Evolutionary conservation across 2,329 filamentous ascomycete species (phyloP), one percentile per base, ranked within the genome.

Genomic region (Colletotrichum filicis): DNA sequence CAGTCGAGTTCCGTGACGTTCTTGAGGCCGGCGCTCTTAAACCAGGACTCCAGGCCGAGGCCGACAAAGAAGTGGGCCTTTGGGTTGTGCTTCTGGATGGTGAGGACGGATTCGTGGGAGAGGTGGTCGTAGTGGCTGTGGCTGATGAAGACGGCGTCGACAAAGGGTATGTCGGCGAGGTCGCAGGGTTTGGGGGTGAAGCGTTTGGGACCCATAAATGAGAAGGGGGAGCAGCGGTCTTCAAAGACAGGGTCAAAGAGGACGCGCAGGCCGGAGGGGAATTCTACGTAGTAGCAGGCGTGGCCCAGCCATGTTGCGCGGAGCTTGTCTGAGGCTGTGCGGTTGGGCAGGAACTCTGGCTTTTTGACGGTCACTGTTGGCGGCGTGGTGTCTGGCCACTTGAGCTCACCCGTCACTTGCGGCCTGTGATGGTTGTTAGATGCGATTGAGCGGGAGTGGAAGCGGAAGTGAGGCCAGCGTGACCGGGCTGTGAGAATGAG

Each of bases 111-210:
- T 0, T 91, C 88, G 77, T 95, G 91, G 1, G 93, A 96, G 14
- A 98, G 86, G 80, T 98, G 96, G 82, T 98, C 96, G 81, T 98
- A 98, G 83, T 98, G 96, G 77, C 92, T 95, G 83, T 98, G 95
- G 22, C 92, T 94, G 76, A 98, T 97, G 66, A 97, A 85, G 11
- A 94, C 93, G 32, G 92, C 90, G 78, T 97, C 94, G 56, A 95
- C 89, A 69, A 88, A 83, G 9, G 95, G 95, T 4, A 98, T 89
- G 76, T 97, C 94, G 63, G 89, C 87, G 74, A 97, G 89, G 67
- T 92, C 83, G 81, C 95, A 98, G 0, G 96, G 94, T 70, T 88
- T 87, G 26, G 91, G 87, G 0, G 95, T 97, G 83, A 90, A 98
- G 62, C 96, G 88, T 83, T 93, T 94, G 2, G 95, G 93, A 0